Evolutionary conservation across 2,329 filamentous ascomycete species (phyloP), one percentile per base, ranked within the genome.

Genomic region (Fulvia fulva): DNA sequence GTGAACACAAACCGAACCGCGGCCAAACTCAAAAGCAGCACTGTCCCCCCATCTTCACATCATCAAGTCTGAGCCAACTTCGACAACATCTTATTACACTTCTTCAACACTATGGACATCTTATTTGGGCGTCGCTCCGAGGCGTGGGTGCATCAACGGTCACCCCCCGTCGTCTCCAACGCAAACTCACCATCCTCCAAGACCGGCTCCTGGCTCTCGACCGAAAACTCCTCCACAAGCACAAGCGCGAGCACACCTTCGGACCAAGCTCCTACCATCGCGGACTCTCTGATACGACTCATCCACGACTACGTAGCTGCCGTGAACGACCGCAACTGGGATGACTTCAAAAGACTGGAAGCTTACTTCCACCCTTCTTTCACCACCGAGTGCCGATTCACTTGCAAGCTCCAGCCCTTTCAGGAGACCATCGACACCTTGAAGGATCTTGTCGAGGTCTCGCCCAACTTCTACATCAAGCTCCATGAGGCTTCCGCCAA

Each of bases 351-450:
- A 1, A 22, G 21, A 5, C 23, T 53, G 23, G 51, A 26, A 19
- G 19, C 19, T 2, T 25, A 53, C 60, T 54, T 53, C 26, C 56
- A 54, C 22, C 56, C 56, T 23, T 53, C 56, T 78, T 58, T 23
- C 32, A 54, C 46, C 22, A 58, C 56, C 2, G 56, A 54, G 23
- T 58, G 56, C 25, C 45, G 51, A 22, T 58, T 58, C 7, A 58
- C 51, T 6, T 50, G 22, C 25, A 52, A 53, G 19, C 41, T 50
- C 25, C 56, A 58, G n/a, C 46, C 51, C 3, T 58, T 53, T n/a
- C 44, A 30, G n/a, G 56, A 54, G 22, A 45, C 37, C 25, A 47
- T 58, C 14, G 22, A 58, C 11, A 54, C 51, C 5, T 34, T 58
- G 21, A 51, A 47, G 22, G 56, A 58, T 25, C 51, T 54, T 21